phyloP scores from a whole-genome alignment of 164 flowering plant genomes.

The Paratinospora sagittata region DNA sequence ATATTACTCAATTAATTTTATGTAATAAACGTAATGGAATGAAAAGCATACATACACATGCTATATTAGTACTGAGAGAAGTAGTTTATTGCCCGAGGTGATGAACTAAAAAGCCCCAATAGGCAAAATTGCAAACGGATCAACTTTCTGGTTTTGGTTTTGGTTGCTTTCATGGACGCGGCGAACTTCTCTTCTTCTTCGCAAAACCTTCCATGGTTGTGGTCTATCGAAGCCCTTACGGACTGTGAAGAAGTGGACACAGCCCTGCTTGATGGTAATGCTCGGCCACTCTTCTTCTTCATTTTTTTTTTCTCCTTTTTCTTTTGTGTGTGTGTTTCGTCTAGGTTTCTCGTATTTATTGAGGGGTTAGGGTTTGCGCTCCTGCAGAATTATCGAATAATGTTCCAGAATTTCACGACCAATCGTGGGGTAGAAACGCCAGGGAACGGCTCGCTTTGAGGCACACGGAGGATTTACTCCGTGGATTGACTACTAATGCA shows the following conservation, averaged over 20 bases:
- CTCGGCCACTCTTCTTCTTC: not conserved
- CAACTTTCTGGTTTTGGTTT: not conserved
- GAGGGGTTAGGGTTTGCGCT: not conserved
- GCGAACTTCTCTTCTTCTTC: conserved; percentile 5
- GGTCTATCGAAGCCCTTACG: conserved; percentile 49
- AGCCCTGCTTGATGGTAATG: conserved; percentile 35
- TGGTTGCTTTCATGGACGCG: not conserved
- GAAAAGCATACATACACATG: no score
- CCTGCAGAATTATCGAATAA: not conserved
- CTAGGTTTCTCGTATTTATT: not conserved
- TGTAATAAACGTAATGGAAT: no score
- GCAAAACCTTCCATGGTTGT: conserved; percentile 37
- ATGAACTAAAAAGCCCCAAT: not conserved
- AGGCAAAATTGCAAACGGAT: not conserved
- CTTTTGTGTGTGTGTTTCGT: not conserved
- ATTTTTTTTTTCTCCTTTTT: no score
- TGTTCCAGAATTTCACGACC: not conserved
- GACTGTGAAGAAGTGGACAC: conserved; percentile 24
- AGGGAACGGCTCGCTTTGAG: conserved; percentile 51
- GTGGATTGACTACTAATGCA: not conserved
- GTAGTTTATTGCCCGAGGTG: no score
- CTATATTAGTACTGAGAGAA: no score
- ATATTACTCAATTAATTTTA: no score
- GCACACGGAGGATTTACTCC: conserved; percentile 39
- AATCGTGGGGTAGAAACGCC: conserved; percentile 11